Percentiles rank a stretch among this genome's conserved stretches.
phyloP scores from a whole-genome alignment of 192 early-diverging fungal species.

The Backusella mclennaniae region DNA sequence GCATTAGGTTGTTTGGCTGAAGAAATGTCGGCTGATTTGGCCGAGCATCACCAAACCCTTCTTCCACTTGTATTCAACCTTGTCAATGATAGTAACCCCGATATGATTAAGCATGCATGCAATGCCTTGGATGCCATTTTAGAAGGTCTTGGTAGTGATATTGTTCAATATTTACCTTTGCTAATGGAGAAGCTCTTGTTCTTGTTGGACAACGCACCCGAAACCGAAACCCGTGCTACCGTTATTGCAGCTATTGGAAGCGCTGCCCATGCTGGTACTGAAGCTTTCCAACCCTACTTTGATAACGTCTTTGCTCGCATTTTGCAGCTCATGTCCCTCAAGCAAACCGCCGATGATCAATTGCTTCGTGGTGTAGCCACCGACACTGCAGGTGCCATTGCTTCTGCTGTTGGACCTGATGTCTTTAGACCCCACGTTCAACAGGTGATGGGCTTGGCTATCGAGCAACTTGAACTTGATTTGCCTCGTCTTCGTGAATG shows the following conservation, averaged over 20 bases:
- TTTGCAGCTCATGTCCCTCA: slow-evolving; percentile 67
- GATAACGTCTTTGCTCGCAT: slow-evolving; percentile 65
- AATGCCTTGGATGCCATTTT: slow-evolving; percentile 86
- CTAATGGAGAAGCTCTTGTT: slow-evolving; percentile 79
- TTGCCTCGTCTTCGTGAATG: slow-evolving; percentile 78
- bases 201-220: slow-evolving; percentile 64
- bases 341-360: slow-evolving; percentile 65
- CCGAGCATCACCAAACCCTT: slow-evolving; percentile 73
- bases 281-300: slow-evolving; percentile 78
- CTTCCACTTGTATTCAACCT: slow-evolving; percentile 84
- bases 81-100: slow-evolving; percentile 69
- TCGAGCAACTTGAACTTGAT: slow-evolving; percentile 75
- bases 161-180: slow-evolving; percentile 75
- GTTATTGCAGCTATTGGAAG: slow-evolving; percentile 89
- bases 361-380: slow-evolving; percentile 87
- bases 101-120: slow-evolving; percentile 74
- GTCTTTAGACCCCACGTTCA: slow-evolving; percentile 76
- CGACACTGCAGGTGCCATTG: slow-evolving; percentile 82
- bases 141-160: slow-evolving; percentile 76
- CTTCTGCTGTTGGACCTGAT: slow-evolving; percentile 82
- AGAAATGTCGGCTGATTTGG: slow-evolving; percentile 79
- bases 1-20: slow-evolving; percentile 74
- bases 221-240: slow-evolving; percentile 68
- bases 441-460: slow-evolving; percentile 69
- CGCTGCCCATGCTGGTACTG: slow-evolving; percentile 79